Evolutionary conservation across 2,329 filamentous ascomycete genomes (phyloP).

Genomic region (Beauveria sp.): DNA sequence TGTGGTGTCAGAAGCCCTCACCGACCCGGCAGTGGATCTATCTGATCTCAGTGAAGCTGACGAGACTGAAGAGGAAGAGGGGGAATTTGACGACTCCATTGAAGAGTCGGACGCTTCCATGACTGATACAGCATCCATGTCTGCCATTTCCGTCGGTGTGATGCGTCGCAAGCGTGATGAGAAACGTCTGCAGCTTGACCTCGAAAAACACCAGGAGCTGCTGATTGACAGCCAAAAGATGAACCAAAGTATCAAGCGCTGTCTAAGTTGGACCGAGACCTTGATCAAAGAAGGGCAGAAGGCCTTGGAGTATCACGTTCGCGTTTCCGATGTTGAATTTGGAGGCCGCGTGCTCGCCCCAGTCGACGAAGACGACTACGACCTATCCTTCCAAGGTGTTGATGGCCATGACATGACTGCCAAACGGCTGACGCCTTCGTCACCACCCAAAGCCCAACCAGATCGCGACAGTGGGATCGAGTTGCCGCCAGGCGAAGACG

Average conservation of each 20-base stretch:
- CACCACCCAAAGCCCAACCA: constrained; percentile 33
- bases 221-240: constrained; percentile 88
- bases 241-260: constrained; percentile 87
- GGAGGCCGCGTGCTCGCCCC: constrained; percentile 69
- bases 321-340: constrained; percentile 69
- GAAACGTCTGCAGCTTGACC: constrained; percentile 72
- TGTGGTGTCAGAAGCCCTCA: constrained; percentile 36
- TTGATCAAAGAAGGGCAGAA: constrained; percentile 84
- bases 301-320: constrained; percentile 76
- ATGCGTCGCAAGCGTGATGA: constrained; percentile 67
- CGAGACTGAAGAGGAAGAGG: constrained; percentile 34
- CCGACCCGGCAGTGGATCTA: constrained; percentile 35
- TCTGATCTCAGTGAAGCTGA: constrained; percentile 45
- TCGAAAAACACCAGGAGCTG: constrained; percentile 81
- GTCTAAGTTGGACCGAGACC: constrained; percentile 81
- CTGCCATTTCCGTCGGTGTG: constrained; percentile 34
- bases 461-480: constrained; percentile 48
- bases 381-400: constrained; percentile 14
- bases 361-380: constrained; percentile 52
- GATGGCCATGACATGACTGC: constrained; percentile 19
- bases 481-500: constrained; percentile 26
- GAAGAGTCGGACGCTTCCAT: constrained; percentile 46
- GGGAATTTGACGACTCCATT: constrained; percentile 40
- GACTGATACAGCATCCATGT: constrained; percentile 25
- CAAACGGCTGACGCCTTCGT: constrained; percentile 17